Evolutionary conservation across 805 yeast species (phyloP), one percentile per base, ranked within the genome.

Genomic region (Saccharomycopsis sp.): DNA sequence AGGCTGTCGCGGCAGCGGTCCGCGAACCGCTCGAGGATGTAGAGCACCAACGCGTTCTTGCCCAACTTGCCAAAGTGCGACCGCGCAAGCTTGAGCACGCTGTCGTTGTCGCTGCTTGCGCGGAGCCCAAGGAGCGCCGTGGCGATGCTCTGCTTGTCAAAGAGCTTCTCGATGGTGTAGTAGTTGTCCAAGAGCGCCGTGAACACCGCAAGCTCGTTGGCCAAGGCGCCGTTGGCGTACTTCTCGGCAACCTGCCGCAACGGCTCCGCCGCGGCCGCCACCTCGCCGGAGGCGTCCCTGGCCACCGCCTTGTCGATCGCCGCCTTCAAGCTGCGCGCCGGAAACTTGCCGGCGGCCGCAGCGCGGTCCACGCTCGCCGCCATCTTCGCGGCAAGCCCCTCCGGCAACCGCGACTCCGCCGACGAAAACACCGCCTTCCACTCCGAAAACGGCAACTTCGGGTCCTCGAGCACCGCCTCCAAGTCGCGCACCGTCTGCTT

Each of bases 11-110:
- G 91, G 69, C 89, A 81, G 51, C 86, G 73, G 54, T 91, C 89
- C 71, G 87, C 91, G 71, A 91, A 92, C 58, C 82, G 85, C 60
- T 84, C 83, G 68, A 92, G 78, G 62, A 94, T 87, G 37, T 97
- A 97, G 69, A 89, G 77, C 55, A 94, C 78, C 69, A 95, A 80
- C 70, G 87, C 89, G 75, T 91, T 94, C 79, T 91, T 94, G 52
- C 97, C 90, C 55, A 95, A 87, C 37, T 91, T 94, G 70, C 96
- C 85, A 16, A 96, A 83, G 72, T 95, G 99, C 12, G 98, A 91
- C 41, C 59, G 51, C 68, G 91, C 79, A 34, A 87, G 90, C 57
- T 80, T 78, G 60, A 75, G 66, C 56, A 89, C 85, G 57, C 92
- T 98, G 67, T 81, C 82, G 51, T 78, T 75, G 55, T 84, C 81